Percentiles rank a stretch among this genome's conserved stretches.
Evolutionary conservation across 2,329 filamentous ascomycete species (phyloP).

Genomic region (Talaromyces sp.): DNA sequence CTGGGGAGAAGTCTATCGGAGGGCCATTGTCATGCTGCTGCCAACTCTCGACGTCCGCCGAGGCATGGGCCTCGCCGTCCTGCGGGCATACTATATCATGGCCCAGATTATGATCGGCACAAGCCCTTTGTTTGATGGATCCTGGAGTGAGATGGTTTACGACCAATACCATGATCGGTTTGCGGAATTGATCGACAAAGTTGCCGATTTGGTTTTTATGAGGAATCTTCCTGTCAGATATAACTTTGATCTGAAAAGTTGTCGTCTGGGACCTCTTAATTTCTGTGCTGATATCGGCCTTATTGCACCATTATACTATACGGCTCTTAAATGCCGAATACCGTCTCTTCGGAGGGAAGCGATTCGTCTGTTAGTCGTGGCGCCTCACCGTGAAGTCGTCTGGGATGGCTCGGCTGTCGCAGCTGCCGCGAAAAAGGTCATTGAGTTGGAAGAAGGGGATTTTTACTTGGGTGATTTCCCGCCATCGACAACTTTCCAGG

Average conservation of each 20-base stretch:
- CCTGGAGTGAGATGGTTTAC: constrained; percentile 6
- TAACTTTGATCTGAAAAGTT: neutral
- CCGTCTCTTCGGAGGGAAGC: constrained; percentile 1
- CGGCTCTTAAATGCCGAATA: constrained; percentile 6
- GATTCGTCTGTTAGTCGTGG: neutral
- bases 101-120: constrained; percentile 7
- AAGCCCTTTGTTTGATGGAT: neutral
- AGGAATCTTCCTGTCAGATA: neutral
- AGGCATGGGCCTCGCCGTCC: neutral
- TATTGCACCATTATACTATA: constrained; percentile 6
- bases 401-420: constrained; percentile 9
- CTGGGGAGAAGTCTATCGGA: neutral
- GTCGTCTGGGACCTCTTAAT: constrained; percentile 4
- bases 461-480: neutral
- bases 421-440: constrained; percentile 3
- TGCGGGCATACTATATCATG: constrained; percentile 4
- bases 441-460: constrained; percentile 2
- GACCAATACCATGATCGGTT: constrained; percentile 4
- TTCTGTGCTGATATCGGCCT: constrained; percentile 8
- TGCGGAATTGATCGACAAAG: neutral
- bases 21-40: neutral
- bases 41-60: neutral
- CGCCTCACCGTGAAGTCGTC: constrained; percentile 8
- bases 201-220: constrained; percentile 1
- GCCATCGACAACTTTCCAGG: neutral